These are phyloP conservation scores for Themeda triandra DNA, from an alignment of 176 grass and related monocot genomes.

Conservation along the genomic window DNA sequence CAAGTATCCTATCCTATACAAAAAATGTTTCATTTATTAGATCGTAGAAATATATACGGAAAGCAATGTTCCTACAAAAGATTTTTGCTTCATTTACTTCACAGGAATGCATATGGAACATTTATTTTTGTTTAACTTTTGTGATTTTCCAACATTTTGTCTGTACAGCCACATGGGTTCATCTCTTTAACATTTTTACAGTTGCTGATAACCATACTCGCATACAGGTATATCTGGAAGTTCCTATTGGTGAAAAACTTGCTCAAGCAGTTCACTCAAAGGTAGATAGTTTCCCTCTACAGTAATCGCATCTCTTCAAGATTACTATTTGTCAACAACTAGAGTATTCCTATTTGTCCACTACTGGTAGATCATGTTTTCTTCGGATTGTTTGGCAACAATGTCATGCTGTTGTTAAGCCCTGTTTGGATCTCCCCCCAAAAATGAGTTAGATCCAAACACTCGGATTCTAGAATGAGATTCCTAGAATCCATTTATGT, in stretches of 20 bases:
- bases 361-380: background rate
- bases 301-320: background rate
- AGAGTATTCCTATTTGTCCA: background rate
- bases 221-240: conserved; percentile 88
- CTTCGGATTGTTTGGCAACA: background rate
- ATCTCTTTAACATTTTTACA: background rate
- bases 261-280: conserved; percentile 83
- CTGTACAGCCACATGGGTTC: background rate
- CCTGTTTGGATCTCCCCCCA: background rate
- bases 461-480: background rate
- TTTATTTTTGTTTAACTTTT: background rate
- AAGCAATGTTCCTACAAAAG: background rate
- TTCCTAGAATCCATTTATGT: background rate
- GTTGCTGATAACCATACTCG: background rate
- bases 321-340: background rate
- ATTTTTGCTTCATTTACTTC: background rate
- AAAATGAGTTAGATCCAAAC: background rate
- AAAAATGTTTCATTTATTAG: background rate
- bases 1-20: background rate
- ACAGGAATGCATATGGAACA: background rate
- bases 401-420: background rate
- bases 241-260: conserved; percentile 87
- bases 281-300: conserved; percentile 49
- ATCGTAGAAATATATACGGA: background rate
- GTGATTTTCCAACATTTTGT: background rate